Base-by-base conservation (phyloP, 179 eudicot species). In the Patellifolia procumbens region DNA sequence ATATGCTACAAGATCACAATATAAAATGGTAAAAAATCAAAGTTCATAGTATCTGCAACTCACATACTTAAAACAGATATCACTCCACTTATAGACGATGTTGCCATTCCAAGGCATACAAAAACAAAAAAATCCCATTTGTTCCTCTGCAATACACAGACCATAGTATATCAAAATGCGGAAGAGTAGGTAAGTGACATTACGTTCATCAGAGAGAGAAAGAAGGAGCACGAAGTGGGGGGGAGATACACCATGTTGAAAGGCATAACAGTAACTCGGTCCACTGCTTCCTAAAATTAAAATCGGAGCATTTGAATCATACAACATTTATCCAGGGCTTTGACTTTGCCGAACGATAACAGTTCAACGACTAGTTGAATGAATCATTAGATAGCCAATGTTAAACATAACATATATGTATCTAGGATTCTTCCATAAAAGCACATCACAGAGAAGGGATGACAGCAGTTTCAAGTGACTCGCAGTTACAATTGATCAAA, bases 71-170 rank as follows among this genome's bases (percentile, higher is more conserved):
- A 87, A 75, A 91, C 71, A 73, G 91, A 88, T 79, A 90, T 84
- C 39, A 74, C 77, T 72, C 83, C 92, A 65, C 90, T 86, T 53
- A 86, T 67, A 64, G 79, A 75, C 49, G 99, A 84, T 77, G 95
- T 84, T 75, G 78, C 66, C 52, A 78, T 72, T 79, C 92, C 99
- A 80, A 90, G 37, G 73, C 87, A 90, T 72, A 95, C 91, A 76
- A 95, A 90, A 56, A 91, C 79, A 73, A 87, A 85, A 85, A 95
- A 95, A 81, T 95, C 99, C 91, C 99, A 82, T 74, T 88, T 92
- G 85, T 95, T 95, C 85, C 86, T 85, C 99, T 95, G 97, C 92
- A 89, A 72, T 7, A 70, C 31, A 70, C 22, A 78, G 66, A 73
- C 19, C 46, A 74, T 16, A 45, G 26, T 55, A 13, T 74, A 65